phyloP scores from a whole-genome alignment of 371 early-diverging fungal species.

The Circinella umbellata region DNA sequence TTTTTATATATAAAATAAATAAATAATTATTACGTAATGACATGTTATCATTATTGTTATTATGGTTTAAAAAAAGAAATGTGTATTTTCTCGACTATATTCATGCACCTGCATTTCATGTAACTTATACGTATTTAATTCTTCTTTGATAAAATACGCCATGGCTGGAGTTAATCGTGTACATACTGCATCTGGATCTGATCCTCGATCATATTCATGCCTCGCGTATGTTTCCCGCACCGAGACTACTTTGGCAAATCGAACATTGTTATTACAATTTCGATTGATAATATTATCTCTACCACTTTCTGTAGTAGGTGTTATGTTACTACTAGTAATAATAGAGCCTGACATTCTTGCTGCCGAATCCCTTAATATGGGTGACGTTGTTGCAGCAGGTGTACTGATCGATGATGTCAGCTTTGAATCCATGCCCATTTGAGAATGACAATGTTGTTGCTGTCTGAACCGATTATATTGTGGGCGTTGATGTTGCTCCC shows the following conservation, averaged over 20 bases:
- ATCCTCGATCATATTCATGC: constrained; percentile 71
- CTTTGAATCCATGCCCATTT: too few relatives aligned
- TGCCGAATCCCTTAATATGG: too few relatives aligned
- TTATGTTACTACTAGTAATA: too few relatives aligned
- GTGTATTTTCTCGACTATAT: constrained; percentile 66
- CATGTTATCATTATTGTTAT: too few relatives aligned
- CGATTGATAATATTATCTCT: too few relatives aligned
- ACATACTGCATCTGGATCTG: constrained; percentile 61
- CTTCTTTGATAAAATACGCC: constrained; percentile 71
- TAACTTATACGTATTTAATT: constrained; percentile 73
- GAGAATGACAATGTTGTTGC: neutral
- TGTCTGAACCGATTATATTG: neutral
- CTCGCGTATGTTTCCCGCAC: constrained; percentile 68
- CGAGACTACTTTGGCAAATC: constrained; percentile 30
- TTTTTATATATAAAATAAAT: too few relatives aligned
- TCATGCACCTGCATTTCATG: constrained; percentile 78
- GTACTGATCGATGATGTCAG: too few relatives aligned
- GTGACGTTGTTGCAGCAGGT: too few relatives aligned
- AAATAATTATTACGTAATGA: too few relatives aligned
- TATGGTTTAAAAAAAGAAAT: constrained; percentile 60
- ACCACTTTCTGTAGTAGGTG: neutral
- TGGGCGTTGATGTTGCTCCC: neutral
- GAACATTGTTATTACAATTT: constrained; percentile 12
- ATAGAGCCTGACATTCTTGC: neutral
- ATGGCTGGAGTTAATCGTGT: constrained; percentile 60